A percentile compares a stretch with the other conserved stretches of the same genome.
These are phyloP conservation scores for Dipteronia dyeriana DNA, from an alignment of 345 rosid genomes.

Conservation along the genomic window DNA sequence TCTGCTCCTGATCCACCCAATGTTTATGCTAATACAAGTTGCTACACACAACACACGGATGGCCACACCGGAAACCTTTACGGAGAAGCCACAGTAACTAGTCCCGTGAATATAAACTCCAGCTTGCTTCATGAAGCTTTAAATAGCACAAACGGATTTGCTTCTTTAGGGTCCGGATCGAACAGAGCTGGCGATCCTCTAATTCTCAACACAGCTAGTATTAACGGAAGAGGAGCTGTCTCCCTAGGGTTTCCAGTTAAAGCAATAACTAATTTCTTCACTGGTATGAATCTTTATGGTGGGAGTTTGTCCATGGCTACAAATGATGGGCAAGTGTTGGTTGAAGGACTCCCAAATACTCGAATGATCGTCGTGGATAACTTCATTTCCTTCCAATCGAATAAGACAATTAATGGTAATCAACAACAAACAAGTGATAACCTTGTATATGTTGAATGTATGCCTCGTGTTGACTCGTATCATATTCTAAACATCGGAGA, in stretches of 20 bases:
- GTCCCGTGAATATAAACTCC: constrained; percentile 9
- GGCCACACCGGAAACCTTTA: constrained; percentile 32
- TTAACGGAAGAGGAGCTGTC: constrained; percentile 30
- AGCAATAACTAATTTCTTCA: constrained; percentile 19
- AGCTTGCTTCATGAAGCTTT: constrained; percentile 43
- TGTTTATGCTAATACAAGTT: background rate
- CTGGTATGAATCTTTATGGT: constrained; percentile 29
- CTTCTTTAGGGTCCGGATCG: constrained; percentile 39
- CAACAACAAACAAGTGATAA: background rate
- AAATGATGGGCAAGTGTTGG: constrained; percentile 31
- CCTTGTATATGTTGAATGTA: constrained; percentile 27
- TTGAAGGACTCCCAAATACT: constrained; percentile 27
- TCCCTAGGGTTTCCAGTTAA: constrained; percentile 43
- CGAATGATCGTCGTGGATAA: background rate
- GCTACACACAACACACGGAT: constrained; percentile 46
- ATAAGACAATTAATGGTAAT: background rate
- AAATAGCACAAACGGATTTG: constrained; percentile 27
- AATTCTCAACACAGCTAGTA: constrained; percentile 29
- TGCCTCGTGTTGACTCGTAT: background rate
- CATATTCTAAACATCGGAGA: constrained; percentile 17
- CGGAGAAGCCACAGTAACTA: constrained; percentile 31
- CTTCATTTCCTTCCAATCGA: constrained; percentile 16
- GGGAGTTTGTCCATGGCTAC: constrained; percentile 45
- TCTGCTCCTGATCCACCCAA: background rate
- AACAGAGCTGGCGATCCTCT: constrained; percentile 24